A percentile compares a stretch with the other conserved stretches of the same genome.
Conservation (phyloP, 2,329 filamentous ascomycete genomes). For the Phaeosphaeria sp. region DNA sequence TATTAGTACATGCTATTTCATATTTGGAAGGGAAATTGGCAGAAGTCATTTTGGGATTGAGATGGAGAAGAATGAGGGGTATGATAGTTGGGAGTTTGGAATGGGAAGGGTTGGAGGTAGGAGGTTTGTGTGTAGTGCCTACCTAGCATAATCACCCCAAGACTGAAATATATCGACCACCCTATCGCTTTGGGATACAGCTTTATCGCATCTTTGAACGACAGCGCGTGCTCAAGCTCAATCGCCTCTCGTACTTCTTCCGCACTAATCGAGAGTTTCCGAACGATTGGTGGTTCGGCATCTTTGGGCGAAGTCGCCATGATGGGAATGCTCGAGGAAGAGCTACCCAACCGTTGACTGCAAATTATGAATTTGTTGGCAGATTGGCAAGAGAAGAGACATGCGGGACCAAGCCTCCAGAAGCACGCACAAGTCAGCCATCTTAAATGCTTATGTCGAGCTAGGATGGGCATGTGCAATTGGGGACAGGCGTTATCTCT, state of each 20-base stretch:
- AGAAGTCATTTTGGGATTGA: too few relatives aligned
- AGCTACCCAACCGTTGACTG: not conserved
- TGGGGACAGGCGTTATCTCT: not conserved
- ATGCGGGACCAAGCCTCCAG: not conserved
- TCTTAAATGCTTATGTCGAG: not conserved
- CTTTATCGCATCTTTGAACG: constrained; percentile 49
- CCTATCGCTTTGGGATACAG: constrained; percentile 55
- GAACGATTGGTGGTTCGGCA: not conserved
- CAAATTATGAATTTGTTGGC: too few relatives aligned
- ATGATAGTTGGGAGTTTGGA: too few relatives aligned
- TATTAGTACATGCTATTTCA: too few relatives aligned
- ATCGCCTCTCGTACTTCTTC: constrained; percentile 44
- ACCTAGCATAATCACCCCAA: constrained; percentile 66
- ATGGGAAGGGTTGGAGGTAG: constrained; percentile 9
- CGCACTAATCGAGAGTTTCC: not conserved
- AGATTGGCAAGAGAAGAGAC: too few relatives aligned
- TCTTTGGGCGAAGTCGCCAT: not conserved
- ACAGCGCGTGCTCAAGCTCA: constrained; percentile 44
- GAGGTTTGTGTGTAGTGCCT: not conserved
- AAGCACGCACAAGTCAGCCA: not conserved
- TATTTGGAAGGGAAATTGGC: too few relatives aligned
- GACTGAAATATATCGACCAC: constrained; percentile 67
- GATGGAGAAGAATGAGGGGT: too few relatives aligned
- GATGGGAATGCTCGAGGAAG: not conserved
- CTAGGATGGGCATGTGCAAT: not conserved